Evolutionary conservation across 305 asterid genomes (phyloP).

Genomic region (Ruellia speciosa): DNA sequence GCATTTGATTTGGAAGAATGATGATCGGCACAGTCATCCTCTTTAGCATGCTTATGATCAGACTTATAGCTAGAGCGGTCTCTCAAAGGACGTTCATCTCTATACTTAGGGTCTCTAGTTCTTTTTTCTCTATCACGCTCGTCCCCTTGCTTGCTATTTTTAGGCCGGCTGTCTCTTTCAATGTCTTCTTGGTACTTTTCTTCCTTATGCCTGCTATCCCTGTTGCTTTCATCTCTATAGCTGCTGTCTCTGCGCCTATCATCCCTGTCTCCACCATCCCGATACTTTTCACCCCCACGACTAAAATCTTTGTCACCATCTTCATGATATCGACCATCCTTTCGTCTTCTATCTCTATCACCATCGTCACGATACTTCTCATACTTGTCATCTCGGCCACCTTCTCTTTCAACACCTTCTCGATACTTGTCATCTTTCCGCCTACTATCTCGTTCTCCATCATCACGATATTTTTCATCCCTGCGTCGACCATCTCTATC

Average conservation of each 20-base stretch:
- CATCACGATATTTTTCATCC: conserved; percentile 1
- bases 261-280: conserved; percentile 35
- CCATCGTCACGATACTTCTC: conserved; percentile 47
- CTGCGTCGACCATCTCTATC: conserved; percentile 45
- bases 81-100: conserved; percentile 41
- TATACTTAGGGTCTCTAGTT: conserved; percentile 42
- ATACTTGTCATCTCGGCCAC: conserved; percentile 37
- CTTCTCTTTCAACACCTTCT: conserved; percentile 51
- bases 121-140: conserved; percentile 65
- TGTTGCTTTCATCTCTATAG: conserved; percentile 36
- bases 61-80: conserved; percentile 60
- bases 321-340: conserved; percentile 47
- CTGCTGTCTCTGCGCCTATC: conserved; percentile 31
- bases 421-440: conserved; percentile 44
- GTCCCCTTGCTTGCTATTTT: conserved; percentile 56
- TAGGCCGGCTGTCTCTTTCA: conserved; percentile 45
- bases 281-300: conserved; percentile 20
- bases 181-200: conserved; percentile 55
- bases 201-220: conserved; percentile 44
- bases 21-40: conserved; percentile 51
- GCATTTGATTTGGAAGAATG: conserved; percentile 44
- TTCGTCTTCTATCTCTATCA: conserved; percentile 40
- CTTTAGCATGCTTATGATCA: conserved; percentile 54
- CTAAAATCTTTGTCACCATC: conserved; percentile 32
- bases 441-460: background rate